A percentile compares a stretch with the other conserved stretches of the same genome.
Evolutionary conservation across 2,329 filamentous ascomycete genomes (phyloP).

Genomic region (Nakataea oryzae): DNA sequence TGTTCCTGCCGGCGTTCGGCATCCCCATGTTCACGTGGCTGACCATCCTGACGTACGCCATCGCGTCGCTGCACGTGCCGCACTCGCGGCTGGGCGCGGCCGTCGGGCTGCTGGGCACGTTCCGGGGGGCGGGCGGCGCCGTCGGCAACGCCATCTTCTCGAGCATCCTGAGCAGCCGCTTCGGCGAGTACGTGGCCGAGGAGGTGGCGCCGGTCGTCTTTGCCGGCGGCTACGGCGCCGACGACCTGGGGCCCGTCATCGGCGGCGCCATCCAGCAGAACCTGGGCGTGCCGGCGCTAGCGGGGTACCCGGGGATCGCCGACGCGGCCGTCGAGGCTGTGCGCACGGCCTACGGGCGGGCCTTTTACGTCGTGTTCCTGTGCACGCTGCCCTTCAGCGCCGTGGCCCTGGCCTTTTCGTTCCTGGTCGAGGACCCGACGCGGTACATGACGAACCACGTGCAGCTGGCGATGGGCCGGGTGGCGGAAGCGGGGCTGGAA

Average conservation of each 20-base stretch:
- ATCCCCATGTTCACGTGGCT: constrained; percentile 20
- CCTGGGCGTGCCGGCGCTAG: constrained; percentile 42
- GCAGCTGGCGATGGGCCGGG: background rate
- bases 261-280: constrained; percentile 32
- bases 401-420: constrained; percentile 11
- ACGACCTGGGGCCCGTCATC: constrained; percentile 29
- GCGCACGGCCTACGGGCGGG: constrained; percentile 26
- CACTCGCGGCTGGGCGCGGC: constrained; percentile 18
- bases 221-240: constrained; percentile 12
- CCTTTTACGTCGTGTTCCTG: constrained; percentile 31
- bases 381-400: constrained; percentile 26
- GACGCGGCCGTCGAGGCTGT: constrained; percentile 21
- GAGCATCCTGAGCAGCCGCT: constrained; percentile 18
- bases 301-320: constrained; percentile 27
- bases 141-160: constrained; percentile 23
- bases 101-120: constrained; percentile 18
- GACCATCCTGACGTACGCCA: constrained; percentile 18
- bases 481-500: too few relatives aligned
- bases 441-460: constrained; percentile 8
- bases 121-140: constrained; percentile 19
- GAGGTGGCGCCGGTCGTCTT: constrained; percentile 18
- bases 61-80: constrained; percentile 18
- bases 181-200: constrained; percentile 15
- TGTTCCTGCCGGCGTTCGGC: constrained; percentile 7
- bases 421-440: constrained; percentile 7